These are phyloP conservation scores for Penicillium sp. DNA, from an alignment of 2,329 filamentous ascomycete genomes.

Conservation along the genomic window DNA sequence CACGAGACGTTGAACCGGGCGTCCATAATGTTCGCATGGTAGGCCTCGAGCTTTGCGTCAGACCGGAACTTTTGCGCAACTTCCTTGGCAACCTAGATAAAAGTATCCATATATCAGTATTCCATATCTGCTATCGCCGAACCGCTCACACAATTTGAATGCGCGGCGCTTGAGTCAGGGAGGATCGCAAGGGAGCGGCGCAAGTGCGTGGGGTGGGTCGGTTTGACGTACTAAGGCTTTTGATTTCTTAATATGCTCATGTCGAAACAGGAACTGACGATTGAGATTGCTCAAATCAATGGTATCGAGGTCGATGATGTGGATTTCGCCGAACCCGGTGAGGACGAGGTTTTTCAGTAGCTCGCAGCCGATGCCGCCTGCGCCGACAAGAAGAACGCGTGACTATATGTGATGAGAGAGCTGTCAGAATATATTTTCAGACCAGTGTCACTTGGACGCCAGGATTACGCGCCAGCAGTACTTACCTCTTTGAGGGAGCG, in stretches of 20 bases:
- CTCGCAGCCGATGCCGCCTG: constrained; percentile 96
- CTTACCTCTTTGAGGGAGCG: constrained; percentile 44
- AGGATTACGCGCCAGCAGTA: not conserved
- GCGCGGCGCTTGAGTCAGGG: not conserved
- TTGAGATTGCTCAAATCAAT: constrained; percentile 98
- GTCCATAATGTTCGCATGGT: constrained; percentile 96
- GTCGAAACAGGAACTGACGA: constrained; percentile 92
- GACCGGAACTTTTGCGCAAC: constrained; percentile 90
- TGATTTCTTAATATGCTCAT: constrained; percentile 96
- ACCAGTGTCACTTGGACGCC: not conserved
- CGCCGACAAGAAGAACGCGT: constrained; percentile 88
- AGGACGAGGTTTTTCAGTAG: constrained; percentile 94
- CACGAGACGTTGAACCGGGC: constrained; percentile 79
- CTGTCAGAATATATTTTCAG: constrained; percentile 9
- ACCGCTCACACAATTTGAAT: not conserved
- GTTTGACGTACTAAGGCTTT: constrained; percentile 74
- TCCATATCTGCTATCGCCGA: not conserved
- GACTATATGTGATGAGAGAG: constrained; percentile 58
- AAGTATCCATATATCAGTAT: constrained; percentile 17
- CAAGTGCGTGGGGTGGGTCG: constrained; percentile 3
- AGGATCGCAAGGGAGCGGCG: constrained; percentile 12
- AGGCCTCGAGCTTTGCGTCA: constrained; percentile 77
- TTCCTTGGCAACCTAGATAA: constrained; percentile 78
- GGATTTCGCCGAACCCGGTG: constrained; percentile 86
- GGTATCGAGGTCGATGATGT: constrained; percentile 95